Conservation (phyloP, 192 early-diverging fungal species). For the Diversispora epigaea region DNA sequence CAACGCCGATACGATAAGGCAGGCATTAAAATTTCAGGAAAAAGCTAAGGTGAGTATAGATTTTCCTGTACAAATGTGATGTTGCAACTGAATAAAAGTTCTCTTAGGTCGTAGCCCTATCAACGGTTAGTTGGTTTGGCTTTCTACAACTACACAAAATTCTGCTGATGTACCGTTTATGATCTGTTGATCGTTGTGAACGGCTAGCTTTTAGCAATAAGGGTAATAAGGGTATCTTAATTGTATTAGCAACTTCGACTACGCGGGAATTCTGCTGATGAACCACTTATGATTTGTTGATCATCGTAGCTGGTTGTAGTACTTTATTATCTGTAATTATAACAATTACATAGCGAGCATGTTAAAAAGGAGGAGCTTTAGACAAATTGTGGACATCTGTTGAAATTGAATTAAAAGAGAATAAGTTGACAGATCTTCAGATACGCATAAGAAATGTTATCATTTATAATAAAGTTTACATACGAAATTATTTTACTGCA, state of each 20-base stretch:
- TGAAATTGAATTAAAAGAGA: too few relatives aligned
- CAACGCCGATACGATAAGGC: constrained; percentile 1
- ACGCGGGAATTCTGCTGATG: constrained; percentile 29
- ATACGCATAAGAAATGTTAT: too few relatives aligned
- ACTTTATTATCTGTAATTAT: too few relatives aligned
- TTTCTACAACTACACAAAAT: constrained; percentile 20
- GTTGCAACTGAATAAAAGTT: constrained; percentile 24
- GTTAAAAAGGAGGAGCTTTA: too few relatives aligned
- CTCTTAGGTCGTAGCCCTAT: constrained; percentile 22
- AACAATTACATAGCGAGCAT: too few relatives aligned
- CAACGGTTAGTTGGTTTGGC: constrained; percentile 28
- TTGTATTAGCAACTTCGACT: constrained; percentile 24
- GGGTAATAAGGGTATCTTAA: constrained; percentile 16
- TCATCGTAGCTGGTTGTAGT: neutral
- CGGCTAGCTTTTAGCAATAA: constrained; percentile 24
- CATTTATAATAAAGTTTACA: too few relatives aligned
- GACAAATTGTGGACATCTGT: too few relatives aligned
- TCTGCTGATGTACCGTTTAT: constrained; percentile 25
- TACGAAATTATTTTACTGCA: constrained; percentile 13
- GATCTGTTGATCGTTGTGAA: constrained; percentile 22
- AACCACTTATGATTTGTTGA: constrained; percentile 9
- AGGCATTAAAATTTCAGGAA: constrained; percentile 19
- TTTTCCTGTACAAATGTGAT: constrained; percentile 21
- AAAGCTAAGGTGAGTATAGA: constrained; percentile 20
- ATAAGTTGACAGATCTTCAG: too few relatives aligned